These are phyloP conservation scores for Daldinia loculata DNA, from an alignment of 495 filamentous ascomycete genomes.

Conservation along the genomic window DNA sequence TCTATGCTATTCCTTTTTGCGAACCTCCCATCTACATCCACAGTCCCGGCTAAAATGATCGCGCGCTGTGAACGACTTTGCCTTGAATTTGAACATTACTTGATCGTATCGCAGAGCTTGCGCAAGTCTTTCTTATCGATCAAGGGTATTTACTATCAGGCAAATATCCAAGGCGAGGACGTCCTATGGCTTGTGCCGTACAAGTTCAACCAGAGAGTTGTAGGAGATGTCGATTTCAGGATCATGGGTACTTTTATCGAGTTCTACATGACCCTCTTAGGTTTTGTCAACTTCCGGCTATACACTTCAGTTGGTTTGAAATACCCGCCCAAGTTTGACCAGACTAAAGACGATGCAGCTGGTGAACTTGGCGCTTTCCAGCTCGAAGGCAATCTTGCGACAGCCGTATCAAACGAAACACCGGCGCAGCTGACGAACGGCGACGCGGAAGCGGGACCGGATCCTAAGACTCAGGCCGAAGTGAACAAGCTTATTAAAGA, in stretches of 20 bases:
- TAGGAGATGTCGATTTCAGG: conserved; percentile 93
- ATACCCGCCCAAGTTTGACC: conserved; percentile 94
- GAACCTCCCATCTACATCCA: conserved; percentile 86
- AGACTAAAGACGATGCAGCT: conserved; percentile 82
- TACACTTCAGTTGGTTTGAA: conserved; percentile 90
- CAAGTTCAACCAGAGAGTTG: conserved; percentile 91
- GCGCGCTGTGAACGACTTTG: conserved; percentile 89
- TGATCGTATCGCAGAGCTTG: conserved; percentile 87
- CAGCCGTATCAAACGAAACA: conserved; percentile 57
- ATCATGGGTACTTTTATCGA: conserved; percentile 99
- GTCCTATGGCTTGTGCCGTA: conserved; percentile 97
- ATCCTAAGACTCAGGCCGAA: conserved; percentile 63
- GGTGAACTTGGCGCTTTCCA: conserved; percentile 93
- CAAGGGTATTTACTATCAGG: conserved; percentile 99
- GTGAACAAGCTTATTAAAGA: conserved; percentile 64
- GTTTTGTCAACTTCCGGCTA: conserved; percentile 93
- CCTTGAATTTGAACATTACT: conserved; percentile 96
- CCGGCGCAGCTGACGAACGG: conserved; percentile 63
- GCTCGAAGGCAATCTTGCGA: conserved; percentile 73
- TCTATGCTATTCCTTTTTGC: conserved; percentile 98
- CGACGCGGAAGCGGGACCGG: conserved; percentile 54
- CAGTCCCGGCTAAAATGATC: conserved; percentile 91
- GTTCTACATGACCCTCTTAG: conserved; percentile 94
- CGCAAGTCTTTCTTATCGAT: conserved; percentile 97
- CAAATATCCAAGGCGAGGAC: conserved; percentile 97